phyloP scores from a whole-genome alignment of 805 yeast species.

The Wickerhamomyces alni region DNA sequence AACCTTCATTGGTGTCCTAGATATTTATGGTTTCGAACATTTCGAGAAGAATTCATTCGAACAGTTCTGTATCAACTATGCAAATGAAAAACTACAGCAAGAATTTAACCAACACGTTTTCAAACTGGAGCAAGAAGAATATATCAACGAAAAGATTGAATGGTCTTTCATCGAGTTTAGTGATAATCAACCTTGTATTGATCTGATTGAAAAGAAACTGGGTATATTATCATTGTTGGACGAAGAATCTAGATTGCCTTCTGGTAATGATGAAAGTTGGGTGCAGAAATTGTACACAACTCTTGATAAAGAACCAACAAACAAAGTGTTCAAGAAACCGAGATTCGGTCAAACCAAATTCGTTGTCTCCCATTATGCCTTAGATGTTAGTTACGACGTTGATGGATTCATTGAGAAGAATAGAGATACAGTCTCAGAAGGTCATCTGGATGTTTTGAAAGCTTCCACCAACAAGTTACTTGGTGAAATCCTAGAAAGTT shows the following conservation, averaged over 20 bases:
- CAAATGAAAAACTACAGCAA: constrained; percentile 94
- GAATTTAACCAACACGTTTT: constrained; percentile 97
- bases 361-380: constrained; percentile 88
- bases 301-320: constrained; percentile 70
- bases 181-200: constrained; percentile 95
- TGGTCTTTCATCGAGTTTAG: constrained; percentile 96
- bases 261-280: constrained; percentile 92
- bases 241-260: constrained; percentile 92
- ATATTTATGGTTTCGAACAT: constrained; percentile 97
- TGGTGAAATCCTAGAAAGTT: constrained; percentile 53
- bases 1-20: constrained; percentile 91
- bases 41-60: constrained; percentile 92
- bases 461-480: constrained; percentile 63
- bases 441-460: constrained; percentile 80
- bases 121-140: constrained; percentile 95
- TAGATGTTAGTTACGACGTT: constrained; percentile 85
- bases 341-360: constrained; percentile 90
- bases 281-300: constrained; percentile 83
- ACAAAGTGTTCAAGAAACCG: constrained; percentile 81
- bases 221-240: constrained; percentile 87
- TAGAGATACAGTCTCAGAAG: constrained; percentile 96
- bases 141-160: constrained; percentile 84
- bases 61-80: constrained; percentile 95
- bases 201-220: constrained; percentile 79
- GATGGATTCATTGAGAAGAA: constrained; percentile 97